Evolutionary conservation across 1,284 basidiomycete genomes (phyloP), one percentile per base, ranked within the genome.

Genomic region (Tranzscheliella williamsii): DNA sequence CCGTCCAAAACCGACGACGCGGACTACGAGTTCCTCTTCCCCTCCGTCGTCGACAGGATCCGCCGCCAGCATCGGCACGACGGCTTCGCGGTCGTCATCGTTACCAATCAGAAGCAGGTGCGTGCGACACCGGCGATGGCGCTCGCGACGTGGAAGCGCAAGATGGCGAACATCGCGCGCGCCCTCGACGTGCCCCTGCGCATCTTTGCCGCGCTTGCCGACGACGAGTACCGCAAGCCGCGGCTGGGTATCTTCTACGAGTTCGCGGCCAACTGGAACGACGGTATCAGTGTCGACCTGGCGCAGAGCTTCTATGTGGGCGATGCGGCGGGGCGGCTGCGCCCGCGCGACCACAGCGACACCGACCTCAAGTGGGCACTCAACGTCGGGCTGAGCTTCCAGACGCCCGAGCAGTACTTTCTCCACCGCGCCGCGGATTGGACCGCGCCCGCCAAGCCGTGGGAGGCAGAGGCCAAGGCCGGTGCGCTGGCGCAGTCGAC

Each of bases 401-500:
- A 46, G 24, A 76, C 74, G 7, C 74, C 74, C 9, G 71, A 76
- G 43, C 57, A 75, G 43, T 75, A 64, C 40, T 76, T 75, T 27
- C n/a, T 61, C 31, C 38, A 20, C 50, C 44, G 32, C 11, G 8
- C 12, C 12, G 8, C 12, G 18, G 32, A 18, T 18, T 11, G 9
- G 11, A 15, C 11, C 32, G 26, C 26, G 29, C 61, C 61, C 4
- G 6, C 20, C 3, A 24, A 46, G 6, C 61, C 54, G 4, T 64
- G 54, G 61, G 11, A 15, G 12, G 11, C 11, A 13, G 8, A 8
- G 9, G 8, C 32, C 8, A 8, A 20, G 9, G 12, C 17, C 9
- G 11, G 8, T 34, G 32, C n/a, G n/a, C n/a, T n/a, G n/a, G n/a
- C n/a, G n/a, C n/a, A n/a, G n/a, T n/a, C n/a, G n/a, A n/a, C n/a